A percentile compares a stretch with the other conserved stretches of the same genome.
Conservation (phyloP, 345 rosid species). For the Isatis tinctoria region DNA sequence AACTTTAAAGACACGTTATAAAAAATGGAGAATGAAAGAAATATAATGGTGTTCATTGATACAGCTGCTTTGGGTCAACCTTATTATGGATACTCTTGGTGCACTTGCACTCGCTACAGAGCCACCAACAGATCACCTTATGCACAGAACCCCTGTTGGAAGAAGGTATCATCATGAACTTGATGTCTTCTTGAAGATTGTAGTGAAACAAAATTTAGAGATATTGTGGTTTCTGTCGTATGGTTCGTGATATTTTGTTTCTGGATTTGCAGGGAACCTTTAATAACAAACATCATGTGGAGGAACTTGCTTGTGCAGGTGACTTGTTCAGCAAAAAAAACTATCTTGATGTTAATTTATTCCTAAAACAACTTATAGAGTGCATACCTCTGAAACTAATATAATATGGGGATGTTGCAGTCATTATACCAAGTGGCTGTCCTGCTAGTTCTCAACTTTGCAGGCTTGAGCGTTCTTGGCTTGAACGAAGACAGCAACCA, state of each 20-base stretch:
- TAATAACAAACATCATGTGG: slow-evolving; percentile 98
- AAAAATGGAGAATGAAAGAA: not conserved
- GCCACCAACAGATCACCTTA: slow-evolving; percentile 96
- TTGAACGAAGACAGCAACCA: slow-evolving; percentile 38
- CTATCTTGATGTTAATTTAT: not conserved
- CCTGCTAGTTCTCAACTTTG: slow-evolving; percentile 84
- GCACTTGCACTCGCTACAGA: slow-evolving; percentile 99
- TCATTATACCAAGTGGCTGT: slow-evolving; percentile 80
- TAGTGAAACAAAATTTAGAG: not conserved
- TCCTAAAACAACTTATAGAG: not conserved
- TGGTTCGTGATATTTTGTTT: slow-evolving; percentile 9
- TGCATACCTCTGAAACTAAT: slow-evolving; percentile 3
- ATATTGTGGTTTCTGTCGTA: not conserved
- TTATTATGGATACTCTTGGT: slow-evolving; percentile 98
- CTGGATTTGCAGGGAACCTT: slow-evolving; percentile 69
- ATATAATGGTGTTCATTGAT: slow-evolving; percentile 22
- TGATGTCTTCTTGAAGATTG: too few species aligned
- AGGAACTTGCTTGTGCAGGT: slow-evolving; percentile 91
- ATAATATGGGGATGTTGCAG: slow-evolving; percentile 37
- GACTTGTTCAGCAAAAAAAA: not conserved
- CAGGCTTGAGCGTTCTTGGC: slow-evolving; percentile 54
- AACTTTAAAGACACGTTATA: not conserved
- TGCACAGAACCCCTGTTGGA: slow-evolving; percentile 91
- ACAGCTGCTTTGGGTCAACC: slow-evolving; percentile 97
- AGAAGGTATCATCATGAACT: slow-evolving; percentile 52